Percentiles rank a stretch among this genome's conserved stretches.
These are phyloP conservation scores for Arthrobotrys sphaeroides DNA, from an alignment of 2,329 filamentous ascomycete genomes.

Conservation along the genomic window DNA sequence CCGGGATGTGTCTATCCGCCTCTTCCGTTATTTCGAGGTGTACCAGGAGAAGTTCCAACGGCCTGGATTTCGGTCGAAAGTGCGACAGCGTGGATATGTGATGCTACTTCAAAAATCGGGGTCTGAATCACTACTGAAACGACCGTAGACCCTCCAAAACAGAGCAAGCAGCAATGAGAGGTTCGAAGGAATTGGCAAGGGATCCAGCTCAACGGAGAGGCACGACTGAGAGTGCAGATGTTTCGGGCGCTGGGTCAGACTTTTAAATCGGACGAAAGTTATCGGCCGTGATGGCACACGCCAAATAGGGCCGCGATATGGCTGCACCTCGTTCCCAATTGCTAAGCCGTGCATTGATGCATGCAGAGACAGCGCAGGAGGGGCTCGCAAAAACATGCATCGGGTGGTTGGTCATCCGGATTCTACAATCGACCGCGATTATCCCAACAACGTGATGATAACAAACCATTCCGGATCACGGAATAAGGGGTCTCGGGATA, in stretches of 20 bases:
- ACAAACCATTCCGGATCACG: slow-evolving; percentile 12
- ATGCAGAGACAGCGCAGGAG: slow-evolving; percentile 38
- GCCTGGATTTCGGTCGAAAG: not conserved
- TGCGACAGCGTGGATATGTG: not conserved
- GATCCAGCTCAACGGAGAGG: not conserved
- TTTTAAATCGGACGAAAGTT: slow-evolving; percentile 22
- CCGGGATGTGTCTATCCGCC: slow-evolving; percentile 21
- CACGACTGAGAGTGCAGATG: not conserved
- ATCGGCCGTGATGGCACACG: slow-evolving; percentile 7
- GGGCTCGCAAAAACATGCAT: slow-evolving; percentile 6
- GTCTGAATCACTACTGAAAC: slow-evolving; percentile 38
- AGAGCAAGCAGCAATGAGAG: not conserved
- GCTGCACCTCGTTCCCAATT: slow-evolving; percentile 12
- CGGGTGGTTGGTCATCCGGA: slow-evolving; percentile 14
- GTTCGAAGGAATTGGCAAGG: not conserved
- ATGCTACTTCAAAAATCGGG: slow-evolving; percentile 1
- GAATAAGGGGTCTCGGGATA: slow-evolving; percentile 10
- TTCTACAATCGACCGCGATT: not conserved
- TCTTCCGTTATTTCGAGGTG: slow-evolving; percentile 30
- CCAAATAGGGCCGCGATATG: not conserved
- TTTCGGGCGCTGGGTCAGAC: slow-evolving; percentile 16
- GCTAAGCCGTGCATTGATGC: slow-evolving; percentile 25
- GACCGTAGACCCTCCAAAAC: slow-evolving; percentile 10
- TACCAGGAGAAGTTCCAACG: slow-evolving; percentile 1
- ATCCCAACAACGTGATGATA: slow-evolving; percentile 11